Evolutionary conservation across 352 stramenopile species (phyloP), one percentile per base, ranked within the genome.

Genomic region (Phytophthora tentaculata): DNA sequence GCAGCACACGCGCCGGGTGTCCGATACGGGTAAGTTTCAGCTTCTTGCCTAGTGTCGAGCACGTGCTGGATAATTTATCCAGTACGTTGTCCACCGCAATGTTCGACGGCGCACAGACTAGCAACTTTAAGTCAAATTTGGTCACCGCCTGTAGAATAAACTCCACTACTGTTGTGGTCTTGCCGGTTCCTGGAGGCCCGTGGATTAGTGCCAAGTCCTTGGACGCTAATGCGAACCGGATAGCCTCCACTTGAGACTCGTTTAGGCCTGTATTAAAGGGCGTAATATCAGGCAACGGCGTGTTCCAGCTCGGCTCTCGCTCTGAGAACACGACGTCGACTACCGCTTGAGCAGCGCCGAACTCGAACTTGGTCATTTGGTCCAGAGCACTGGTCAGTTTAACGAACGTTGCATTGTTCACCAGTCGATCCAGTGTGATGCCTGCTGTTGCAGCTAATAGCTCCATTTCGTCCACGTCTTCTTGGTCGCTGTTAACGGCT

Each of bases 1-100:
- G 82, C 59, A 97, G 78, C 10, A 99, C 86, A 37, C 97, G 82
- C 41, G 97, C 97, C 13, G 97, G 97, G 77, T 99, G 98, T 2
- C 98, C 97, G 12, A 99, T 71, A 26, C 87, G 82, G 23, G 75
- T 90, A 16, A 95, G 61, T 24, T 54, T 52, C 7, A 95, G 55
- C 44, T 77, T 79, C 44, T 75, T 74, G 5, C 50, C 54, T 10
- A 68, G 28, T 53, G 50, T 68, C 19, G 86, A 64, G 43, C 56
- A 76, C 6, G 71, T 71, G 24, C 55, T 74, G 3, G 96, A 90
- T 1, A 99, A 64, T 43, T 97, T 95, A 74, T 98, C 95, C 37
- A 99, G 77, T 8, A 99, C 86, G 75, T 99, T 99, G 80, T 99
- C 97, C 14, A 99, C 97, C 2, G 97, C 97, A 37, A 99, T 97